phyloP scores from a whole-genome alignment of 352 stramenopile genomes.

The Elongisporangium anandrum region DNA sequence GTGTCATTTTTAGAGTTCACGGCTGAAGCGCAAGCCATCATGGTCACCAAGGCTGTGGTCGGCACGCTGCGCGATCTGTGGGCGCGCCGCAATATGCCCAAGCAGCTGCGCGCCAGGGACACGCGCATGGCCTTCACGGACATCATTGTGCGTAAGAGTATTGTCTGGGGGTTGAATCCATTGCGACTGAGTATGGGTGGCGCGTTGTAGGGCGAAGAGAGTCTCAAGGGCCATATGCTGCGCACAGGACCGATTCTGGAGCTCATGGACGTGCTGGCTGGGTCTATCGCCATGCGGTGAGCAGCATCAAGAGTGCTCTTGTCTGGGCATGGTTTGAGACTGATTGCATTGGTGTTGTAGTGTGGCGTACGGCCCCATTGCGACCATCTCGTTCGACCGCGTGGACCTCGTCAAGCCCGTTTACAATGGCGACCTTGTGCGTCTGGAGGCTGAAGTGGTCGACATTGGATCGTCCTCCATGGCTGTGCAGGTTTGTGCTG shows the following conservation, averaged over 20 bases:
- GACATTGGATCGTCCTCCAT: conserved; percentile 28
- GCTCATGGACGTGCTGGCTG: conserved; percentile 24
- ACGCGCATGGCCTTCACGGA: conserved; percentile 41
- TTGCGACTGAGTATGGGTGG: not conserved
- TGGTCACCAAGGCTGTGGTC: not conserved
- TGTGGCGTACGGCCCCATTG: conserved; percentile 24
- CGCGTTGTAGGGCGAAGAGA: conserved; percentile 30
- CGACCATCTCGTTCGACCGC: conserved; percentile 56
- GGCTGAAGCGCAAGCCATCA: conserved; percentile 1
- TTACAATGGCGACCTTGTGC: conserved; percentile 33
- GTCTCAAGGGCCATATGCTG: conserved; percentile 40
- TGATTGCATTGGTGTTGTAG: conserved; percentile 5
- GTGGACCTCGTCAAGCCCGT: conserved; percentile 43
- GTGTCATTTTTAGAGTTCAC: not conserved
- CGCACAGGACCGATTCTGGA: conserved; percentile 44
- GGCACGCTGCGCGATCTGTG: conserved; percentile 8
- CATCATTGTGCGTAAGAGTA: conserved; percentile 25
- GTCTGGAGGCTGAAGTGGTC: conserved; percentile 29
- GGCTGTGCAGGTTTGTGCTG: conserved; percentile 19
- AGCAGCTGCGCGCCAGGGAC: conserved; percentile 16
- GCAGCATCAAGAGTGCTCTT: not conserved
- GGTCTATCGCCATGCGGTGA: conserved; percentile 13
- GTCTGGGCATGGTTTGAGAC: not conserved
- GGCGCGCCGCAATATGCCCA: conserved; percentile 9
- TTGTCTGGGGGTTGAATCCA: not conserved